phyloP scores from a whole-genome alignment of 306 rosid species.

The Hippophae tibetana region DNA sequence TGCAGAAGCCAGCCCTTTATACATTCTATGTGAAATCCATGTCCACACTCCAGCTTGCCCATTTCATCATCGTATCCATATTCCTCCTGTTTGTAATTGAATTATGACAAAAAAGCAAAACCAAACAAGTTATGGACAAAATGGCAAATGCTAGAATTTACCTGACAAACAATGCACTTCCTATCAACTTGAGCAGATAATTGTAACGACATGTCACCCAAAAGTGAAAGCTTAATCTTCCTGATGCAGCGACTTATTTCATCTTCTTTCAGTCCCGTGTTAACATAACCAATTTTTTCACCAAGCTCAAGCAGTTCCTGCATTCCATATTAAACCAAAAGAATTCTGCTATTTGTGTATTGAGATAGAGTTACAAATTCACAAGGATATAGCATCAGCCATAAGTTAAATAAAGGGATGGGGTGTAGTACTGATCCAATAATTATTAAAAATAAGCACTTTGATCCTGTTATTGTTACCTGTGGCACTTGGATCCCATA shows the following conservation, averaged over 20 bases:
- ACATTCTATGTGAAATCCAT: slow-evolving; percentile 66
- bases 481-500: too few species aligned
- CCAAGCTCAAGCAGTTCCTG: slow-evolving; percentile 88
- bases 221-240: slow-evolving; percentile 37
- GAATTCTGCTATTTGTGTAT: background rate
- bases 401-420: background rate
- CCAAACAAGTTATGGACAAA: background rate
- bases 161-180: slow-evolving; percentile 92
- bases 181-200: slow-evolving; percentile 36
- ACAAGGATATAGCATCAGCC: background rate
- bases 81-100: slow-evolving; percentile 54
- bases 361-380: background rate
- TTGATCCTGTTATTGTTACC: too few species aligned
- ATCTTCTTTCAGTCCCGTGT: slow-evolving; percentile 78
- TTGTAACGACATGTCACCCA: slow-evolving; percentile 36
- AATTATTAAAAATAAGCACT: too few species aligned
- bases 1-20: slow-evolving; percentile 83
- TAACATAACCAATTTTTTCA: slow-evolving; percentile 83
- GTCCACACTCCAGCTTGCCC: slow-evolving; percentile 81
- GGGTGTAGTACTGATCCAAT: too few species aligned
- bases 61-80: slow-evolving; percentile 68
- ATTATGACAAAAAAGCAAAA: background rate
- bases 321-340: slow-evolving; percentile 10
- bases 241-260: slow-evolving; percentile 52
- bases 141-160: slow-evolving; percentile 17